Evolutionary conservation across 768 basidiomycete species (phyloP).

Genomic region (Psilocybe sp.): DNA sequence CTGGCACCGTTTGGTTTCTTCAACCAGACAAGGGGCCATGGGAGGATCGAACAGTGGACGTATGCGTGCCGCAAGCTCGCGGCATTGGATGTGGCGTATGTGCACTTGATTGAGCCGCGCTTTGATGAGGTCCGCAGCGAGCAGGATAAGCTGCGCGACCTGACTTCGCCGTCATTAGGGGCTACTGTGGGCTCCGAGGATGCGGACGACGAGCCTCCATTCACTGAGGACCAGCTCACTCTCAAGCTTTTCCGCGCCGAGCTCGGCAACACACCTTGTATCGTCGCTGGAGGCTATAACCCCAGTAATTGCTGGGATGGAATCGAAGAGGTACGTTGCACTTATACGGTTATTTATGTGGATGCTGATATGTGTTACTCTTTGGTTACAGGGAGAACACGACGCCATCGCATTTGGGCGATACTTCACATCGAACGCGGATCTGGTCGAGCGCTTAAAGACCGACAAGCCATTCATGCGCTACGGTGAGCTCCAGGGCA

Average conservation of each 20-base stretch:
- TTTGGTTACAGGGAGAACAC: slow-evolving; percentile 7
- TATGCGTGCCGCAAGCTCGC: slow-evolving; percentile 13
- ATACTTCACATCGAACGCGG: slow-evolving; percentile 14
- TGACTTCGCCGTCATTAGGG: neutral
- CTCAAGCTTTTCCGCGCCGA: slow-evolving; percentile 12
- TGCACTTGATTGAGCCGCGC: slow-evolving; percentile 17
- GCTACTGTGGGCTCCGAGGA: neutral
- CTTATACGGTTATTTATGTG: neutral
- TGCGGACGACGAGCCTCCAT: neutral
- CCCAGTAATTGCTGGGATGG: slow-evolving; percentile 17
- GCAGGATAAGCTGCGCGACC: slow-evolving; percentile 11
- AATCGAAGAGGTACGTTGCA: slow-evolving; percentile 9
- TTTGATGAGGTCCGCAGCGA: slow-evolving; percentile 15
- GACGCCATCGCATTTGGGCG: slow-evolving; percentile 18
- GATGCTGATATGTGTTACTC: neutral
- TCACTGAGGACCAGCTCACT: slow-evolving; percentile 11
- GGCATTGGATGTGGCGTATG: slow-evolving; percentile 8
- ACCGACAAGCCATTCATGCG: slow-evolving; percentile 5
- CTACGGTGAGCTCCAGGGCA: slow-evolving; percentile 4
- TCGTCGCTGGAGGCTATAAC: slow-evolving; percentile 18
- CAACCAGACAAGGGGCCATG: slow-evolving; percentile 14
- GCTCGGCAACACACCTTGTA: slow-evolving; percentile 9
- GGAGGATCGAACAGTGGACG: slow-evolving; percentile 14
- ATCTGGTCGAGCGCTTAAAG: slow-evolving; percentile 11
- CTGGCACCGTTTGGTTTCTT: slow-evolving; percentile 23